phyloP scores from a whole-genome alignment of 257 asterid genomes.

The Solanum peruvianum region DNA sequence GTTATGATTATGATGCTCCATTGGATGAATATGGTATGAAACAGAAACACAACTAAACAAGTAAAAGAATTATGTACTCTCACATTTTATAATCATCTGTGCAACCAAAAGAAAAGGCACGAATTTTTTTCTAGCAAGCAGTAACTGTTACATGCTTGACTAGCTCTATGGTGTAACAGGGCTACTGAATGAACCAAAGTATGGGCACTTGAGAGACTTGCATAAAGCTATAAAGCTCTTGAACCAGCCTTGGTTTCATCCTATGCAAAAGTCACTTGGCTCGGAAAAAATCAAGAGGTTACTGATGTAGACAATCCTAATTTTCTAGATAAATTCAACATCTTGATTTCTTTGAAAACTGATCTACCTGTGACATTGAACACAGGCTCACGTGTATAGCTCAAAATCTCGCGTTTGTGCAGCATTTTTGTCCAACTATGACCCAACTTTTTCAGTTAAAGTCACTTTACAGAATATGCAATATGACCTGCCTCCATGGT shows the following conservation, averaged over 20 bases:
- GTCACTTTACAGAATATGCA: slow-evolving; percentile 46
- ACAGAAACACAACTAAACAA: neutral
- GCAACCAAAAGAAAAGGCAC: neutral
- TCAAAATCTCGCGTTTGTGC: slow-evolving; percentile 58
- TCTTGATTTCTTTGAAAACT: neutral
- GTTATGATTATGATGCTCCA: slow-evolving; percentile 89
- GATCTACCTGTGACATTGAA: neutral
- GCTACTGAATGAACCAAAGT: slow-evolving; percentile 65
- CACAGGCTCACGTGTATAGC: slow-evolving; percentile 60
- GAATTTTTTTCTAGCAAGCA: neutral
- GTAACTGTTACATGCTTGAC: neutral
- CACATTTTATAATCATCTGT: neutral
- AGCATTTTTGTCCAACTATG: slow-evolving; percentile 74
- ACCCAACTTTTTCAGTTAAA: slow-evolving; percentile 31
- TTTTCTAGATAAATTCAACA: neutral
- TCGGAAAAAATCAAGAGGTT: slow-evolving; percentile 78
- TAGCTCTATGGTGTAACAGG: slow-evolving; percentile 22
- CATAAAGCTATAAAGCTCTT: slow-evolving; percentile 78
- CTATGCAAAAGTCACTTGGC: slow-evolving; percentile 74
- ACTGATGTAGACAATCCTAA: neutral
- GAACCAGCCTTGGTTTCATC: slow-evolving; percentile 87
- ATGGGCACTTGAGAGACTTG: slow-evolving; percentile 64
- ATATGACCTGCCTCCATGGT: slow-evolving; percentile 86
- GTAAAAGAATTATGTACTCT: neutral
- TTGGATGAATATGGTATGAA: slow-evolving; percentile 79